Evolutionary conservation across 306 rosid genomes (phyloP).

Genomic region (Betula pendula): DNA sequence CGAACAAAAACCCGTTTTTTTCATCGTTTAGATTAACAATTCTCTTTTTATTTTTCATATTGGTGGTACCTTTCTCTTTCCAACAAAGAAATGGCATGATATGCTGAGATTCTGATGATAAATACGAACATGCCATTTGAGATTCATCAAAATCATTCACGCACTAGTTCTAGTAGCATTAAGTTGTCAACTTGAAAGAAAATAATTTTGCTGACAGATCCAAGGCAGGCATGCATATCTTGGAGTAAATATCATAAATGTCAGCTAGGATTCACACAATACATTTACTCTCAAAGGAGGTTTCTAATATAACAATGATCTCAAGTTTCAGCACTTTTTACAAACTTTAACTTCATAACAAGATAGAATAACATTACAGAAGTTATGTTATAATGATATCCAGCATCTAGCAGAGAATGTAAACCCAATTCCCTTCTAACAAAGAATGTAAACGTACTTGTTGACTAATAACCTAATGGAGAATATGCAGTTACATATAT

Average conservation of each 20-base stretch:
- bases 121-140: background rate
- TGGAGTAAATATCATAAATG: background rate
- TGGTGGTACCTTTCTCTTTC: background rate
- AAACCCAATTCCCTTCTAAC: background rate
- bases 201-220: background rate
- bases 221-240: background rate
- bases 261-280: background rate
- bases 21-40: background rate
- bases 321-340: background rate
- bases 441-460: background rate
- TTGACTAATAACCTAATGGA: background rate
- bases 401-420: background rate
- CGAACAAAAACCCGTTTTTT: background rate
- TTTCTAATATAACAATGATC: background rate
- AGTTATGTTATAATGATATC: background rate
- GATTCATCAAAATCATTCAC: background rate
- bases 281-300: background rate
- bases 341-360: background rate
- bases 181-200: background rate
- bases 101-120: background rate
- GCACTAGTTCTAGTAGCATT: background rate
- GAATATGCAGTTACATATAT: background rate
- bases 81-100: background rate
- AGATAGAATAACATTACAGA: background rate
- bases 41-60: background rate